Evolutionary conservation across 306 rosid genomes (phyloP).

Genomic region (Elaeagnus macrophylla): DNA sequence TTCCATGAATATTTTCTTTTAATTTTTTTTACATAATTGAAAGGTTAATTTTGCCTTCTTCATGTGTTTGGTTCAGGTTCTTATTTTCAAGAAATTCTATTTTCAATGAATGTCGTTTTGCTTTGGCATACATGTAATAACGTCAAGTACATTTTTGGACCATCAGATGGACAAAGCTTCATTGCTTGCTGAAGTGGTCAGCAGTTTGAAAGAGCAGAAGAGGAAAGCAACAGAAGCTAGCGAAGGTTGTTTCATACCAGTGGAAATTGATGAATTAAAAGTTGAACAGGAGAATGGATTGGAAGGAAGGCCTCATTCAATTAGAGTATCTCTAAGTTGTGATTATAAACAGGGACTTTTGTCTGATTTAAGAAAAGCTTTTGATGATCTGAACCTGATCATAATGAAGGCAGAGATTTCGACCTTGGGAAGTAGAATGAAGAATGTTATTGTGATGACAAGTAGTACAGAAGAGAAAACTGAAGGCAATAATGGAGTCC

Average conservation of each 20-base stretch:
- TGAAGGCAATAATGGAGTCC: slow-evolving; percentile 26
- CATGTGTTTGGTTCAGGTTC: background rate
- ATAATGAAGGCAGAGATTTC: slow-evolving; percentile 49
- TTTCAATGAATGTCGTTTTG: background rate
- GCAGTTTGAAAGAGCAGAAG: slow-evolving; percentile 51
- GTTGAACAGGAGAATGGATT: slow-evolving; percentile 48
- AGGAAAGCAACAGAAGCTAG: slow-evolving; percentile 45
- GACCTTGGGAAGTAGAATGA: slow-evolving; percentile 59
- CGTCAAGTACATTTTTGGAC: background rate
- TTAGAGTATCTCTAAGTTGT: slow-evolving; percentile 52
- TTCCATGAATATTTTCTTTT: no score
- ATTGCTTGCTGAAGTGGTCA: slow-evolving; percentile 53
- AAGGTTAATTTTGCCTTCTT: background rate
- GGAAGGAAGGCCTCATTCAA: slow-evolving; percentile 46
- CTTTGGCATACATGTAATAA: background rate
- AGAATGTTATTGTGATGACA: slow-evolving; percentile 51
- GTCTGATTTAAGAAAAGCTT: slow-evolving; percentile 50
- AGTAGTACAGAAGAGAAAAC: slow-evolving; percentile 33
- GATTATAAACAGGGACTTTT: slow-evolving; percentile 57
- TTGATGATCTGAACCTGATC: slow-evolving; percentile 46
- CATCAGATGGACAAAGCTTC: slow-evolving; percentile 78
- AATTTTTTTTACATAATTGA: background rate
- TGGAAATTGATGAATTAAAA: slow-evolving; percentile 53
- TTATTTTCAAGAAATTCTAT: background rate
- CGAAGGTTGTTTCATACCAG: slow-evolving; percentile 42